These are phyloP conservation scores for Gnetum montanum DNA, from an alignment of 75 land plant genomes.

Conservation along the genomic window DNA sequence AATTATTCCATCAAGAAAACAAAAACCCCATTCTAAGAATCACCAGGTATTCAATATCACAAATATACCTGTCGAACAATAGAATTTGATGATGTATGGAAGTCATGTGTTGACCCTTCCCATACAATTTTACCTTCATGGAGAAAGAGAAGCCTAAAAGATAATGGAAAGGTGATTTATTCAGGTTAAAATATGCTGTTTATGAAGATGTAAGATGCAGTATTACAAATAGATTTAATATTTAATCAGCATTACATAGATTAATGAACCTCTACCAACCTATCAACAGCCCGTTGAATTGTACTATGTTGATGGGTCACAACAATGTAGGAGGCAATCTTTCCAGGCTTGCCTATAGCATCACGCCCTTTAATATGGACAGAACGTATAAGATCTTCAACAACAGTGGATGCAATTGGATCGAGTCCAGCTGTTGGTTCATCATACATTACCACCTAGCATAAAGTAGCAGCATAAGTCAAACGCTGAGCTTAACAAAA, in stretches of 20 bases:
- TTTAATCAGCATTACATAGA: not conserved
- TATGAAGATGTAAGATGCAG: too few relatives aligned
- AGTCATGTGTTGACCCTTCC: slow-evolving; percentile 84
- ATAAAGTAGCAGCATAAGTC: not conserved
- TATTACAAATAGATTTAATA: not conserved
- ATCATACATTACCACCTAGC: slow-evolving; percentile 87
- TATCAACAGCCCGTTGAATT: slow-evolving; percentile 87
- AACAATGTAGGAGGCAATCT: slow-evolving; percentile 85
- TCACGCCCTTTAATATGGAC: slow-evolving; percentile 72
- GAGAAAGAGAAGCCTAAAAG: slow-evolving; percentile 66
- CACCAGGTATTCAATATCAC: not conserved
- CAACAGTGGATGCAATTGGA: slow-evolving; percentile 97
- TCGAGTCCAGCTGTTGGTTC: slow-evolving; percentile 98
- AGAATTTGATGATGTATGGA: slow-evolving; percentile 67
- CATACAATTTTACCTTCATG: slow-evolving; percentile 83
- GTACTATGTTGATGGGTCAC: slow-evolving; percentile 99
- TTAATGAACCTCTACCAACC: slow-evolving; percentile 26
- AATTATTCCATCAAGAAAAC: not conserved
- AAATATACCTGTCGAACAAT: slow-evolving; percentile 86
- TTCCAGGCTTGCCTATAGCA: slow-evolving; percentile 72
- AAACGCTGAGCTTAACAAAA: not conserved
- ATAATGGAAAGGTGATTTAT: not conserved
- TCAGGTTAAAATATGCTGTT: not conserved
- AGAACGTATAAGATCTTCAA: slow-evolving; percentile 95
- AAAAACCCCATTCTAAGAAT: not conserved